Evolutionary conservation across 75 land plant genomes (phyloP), one percentile per base, ranked within the genome.

Genomic region (Picea sitchensis): DNA sequence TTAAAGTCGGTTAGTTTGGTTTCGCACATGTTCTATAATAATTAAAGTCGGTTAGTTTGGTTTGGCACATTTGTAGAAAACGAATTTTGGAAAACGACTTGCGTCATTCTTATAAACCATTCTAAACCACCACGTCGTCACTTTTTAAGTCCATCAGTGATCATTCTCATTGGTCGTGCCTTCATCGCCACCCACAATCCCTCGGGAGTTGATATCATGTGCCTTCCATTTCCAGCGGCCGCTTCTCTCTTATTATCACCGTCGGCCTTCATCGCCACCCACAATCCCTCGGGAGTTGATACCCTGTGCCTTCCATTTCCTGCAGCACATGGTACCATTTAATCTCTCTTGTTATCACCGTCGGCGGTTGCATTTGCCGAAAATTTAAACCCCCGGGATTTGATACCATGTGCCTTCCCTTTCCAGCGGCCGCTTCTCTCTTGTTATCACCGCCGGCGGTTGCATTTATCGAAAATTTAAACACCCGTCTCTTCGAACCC

Each of bases 391-490:
- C 78, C 41, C 44, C n/a, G 32, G 26, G 26, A 26, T 26, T 26
- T 26, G 26, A 26, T 26, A 26, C 26, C 26, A 26, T 3, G 44
- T 4, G 4, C 21, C 68, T 15, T 67, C 80, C 26, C 26, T 67
- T 8, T 77, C 83, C 67, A 79, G 41, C 12, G 81, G 64, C 3
- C 84, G 80, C 80, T 82, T 82, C 56, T 77, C 82, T 61, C 78
- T 61, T 68, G 30, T 77, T 41, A 17, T 77, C 26, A 77, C 51
- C 13, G 15, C 20, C 32, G 59, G 21, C 41, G 14, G 2, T 23
- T 13, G 17, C 18, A 77, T 26, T 4, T 30, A 57, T 2, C 36
- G 15, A 41, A n/a, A 73, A 51, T 23, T 3, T 2, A 56, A 74
- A 14, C n/a, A 65, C 41, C 44, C n/a, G 32, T 5, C 3, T 7